Base-by-base conservation (phyloP, 495 filamentous ascomycete species). In the Penicillium daleae region DNA sequence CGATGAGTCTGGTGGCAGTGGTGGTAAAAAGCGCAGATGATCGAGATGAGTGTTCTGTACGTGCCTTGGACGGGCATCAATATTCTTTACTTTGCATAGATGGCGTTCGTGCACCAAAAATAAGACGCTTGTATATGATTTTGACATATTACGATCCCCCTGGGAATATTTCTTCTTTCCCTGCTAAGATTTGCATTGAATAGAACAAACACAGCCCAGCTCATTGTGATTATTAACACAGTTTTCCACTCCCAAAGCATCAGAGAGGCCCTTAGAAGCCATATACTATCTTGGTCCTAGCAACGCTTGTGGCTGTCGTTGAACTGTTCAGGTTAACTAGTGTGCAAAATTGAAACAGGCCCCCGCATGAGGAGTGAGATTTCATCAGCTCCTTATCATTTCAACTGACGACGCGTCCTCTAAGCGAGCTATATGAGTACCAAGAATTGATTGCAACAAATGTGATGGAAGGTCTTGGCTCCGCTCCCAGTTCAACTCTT, bases 21-120 rank as follows among this genome's bases (percentile, higher is more conserved):
- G 31, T 54, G 51, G 89, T 27, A 92, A 91, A 77, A 87, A 89
- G 80, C 83, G 88, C 69, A 82, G 74, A 64, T 78, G 71, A 76
- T 71, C 53, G 44, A 40, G 39, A 37, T 56, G 48, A 26, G 22
- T 42, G 56, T 66, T 49, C 66, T 72, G 66, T 62, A 66, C 56
- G 65, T 65, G 61, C 62, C 63, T 65, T 58, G 54, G 12, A 55
- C 49, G 29, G 63, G 52, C 59, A 59, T 63, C 49, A 44, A 56
- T 56, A 32, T 52, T 22, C 35, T 56, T 57, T 61, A 48, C 57
- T 29, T 57, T 69, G 71, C 68, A 71, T 73, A 67, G 54, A 67
- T 63, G 71, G 66, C 68, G 70, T 72, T 72, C 48, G 65, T 54
- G 65, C 21, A 64, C 60, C 57, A 51, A 72, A 72, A 72, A 68